Base-by-base conservation (phyloP, 352 stramenopile species). In the Globisporangium perplexum region DNA sequence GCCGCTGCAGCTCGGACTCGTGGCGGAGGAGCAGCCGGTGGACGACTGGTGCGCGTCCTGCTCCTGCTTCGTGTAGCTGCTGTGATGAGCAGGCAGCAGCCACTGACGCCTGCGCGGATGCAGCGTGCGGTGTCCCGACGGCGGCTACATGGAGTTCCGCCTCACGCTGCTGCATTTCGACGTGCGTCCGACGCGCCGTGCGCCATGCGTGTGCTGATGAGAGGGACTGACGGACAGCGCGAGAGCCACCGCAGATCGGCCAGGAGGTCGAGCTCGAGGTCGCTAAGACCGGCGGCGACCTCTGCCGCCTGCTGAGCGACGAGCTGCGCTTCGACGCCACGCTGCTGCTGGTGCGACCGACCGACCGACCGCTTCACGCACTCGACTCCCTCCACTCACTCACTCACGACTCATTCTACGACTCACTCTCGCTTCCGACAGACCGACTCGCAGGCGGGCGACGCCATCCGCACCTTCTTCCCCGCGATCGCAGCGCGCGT, bases 81-180 rank as follows among this genome's bases (percentile, higher is more conserved):
- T n/a, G n/a, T n/a, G 42, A 11, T 18, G 43, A 46, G 31, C 33
- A 44, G 22, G 14, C 15, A 18, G 8, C 26, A 12, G 33, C 3
- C 3, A 24, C 12, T 33, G 20, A 36, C 23, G 26, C 3, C 14
- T n/a, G 20, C 41, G 18, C 33, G 10, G 20, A 14, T 14, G 31
- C 50, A 82, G 72, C 55, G 61, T 83, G 49, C 65, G 65, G 26
- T 88, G 77, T 69, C 73, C 75, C 1, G 71, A 88, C 60, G 77
- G 77, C 60, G 77, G 77, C 7, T 88, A 84, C 60, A 68, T 82
- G 58, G 71, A 83, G 54, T 89, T 75, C 63, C 54, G 63, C 7
- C 52, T 89, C 43, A 85, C 72, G 43, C 57, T 89, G 24, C 64
- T 85, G 42, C 67, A 85, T 53, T 89, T 86, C 63, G 62, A 64